Base-by-base conservation (phyloP, 768 basidiomycete species). In the Cystobasidium onofrii region DNA sequence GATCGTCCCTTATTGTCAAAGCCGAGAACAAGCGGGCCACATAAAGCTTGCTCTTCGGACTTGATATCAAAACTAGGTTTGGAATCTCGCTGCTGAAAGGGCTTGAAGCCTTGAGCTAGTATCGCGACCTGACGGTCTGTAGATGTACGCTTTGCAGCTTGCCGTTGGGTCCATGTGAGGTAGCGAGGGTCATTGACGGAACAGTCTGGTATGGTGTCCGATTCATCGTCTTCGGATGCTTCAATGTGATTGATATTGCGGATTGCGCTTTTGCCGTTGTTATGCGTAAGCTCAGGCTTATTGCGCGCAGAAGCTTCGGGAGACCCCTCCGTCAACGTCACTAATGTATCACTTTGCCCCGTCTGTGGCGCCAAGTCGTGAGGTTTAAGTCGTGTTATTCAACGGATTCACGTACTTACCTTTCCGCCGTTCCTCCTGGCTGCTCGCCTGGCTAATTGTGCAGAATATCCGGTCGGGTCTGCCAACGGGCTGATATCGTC, bases 401-500 rank as follows among this genome's bases (percentile, higher is more conserved):
- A 4, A 18, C 54, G 54, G 18, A 25, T 4, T 18, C 9, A 6
- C 6, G 41, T 36, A 13, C 63, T 44, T 23, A 64, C 63, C 10
- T 50, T 67, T 4, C 23, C 50, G 1, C 23, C 50, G 2, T 31
- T 50, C 29, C 17, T n/a, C 7, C 44, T 43, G 25, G 25, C 43
- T 50, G 27, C 44, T 6, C 65, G 65, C n/a, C 44, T 25, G 4
- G 10, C 29, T 18, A 50, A 31, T 36, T 67, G 65, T 23, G 65
- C 12, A 33, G 27, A 50, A 34, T 67, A 67, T 6, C 43, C 65
- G 15, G 44, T 27, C 31, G 44, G 25, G 41, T 67, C 50, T 61
- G 57, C 57, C 43, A 67, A 15, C 15, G 65, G 65, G 27, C 65
- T 67, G 65, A 67, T 39, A 67, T 67, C 65, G 10, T 67, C 65